Evolutionary conservation across 768 basidiomycete genomes (phyloP).

Genomic region (Pisolithus sp.): DNA sequence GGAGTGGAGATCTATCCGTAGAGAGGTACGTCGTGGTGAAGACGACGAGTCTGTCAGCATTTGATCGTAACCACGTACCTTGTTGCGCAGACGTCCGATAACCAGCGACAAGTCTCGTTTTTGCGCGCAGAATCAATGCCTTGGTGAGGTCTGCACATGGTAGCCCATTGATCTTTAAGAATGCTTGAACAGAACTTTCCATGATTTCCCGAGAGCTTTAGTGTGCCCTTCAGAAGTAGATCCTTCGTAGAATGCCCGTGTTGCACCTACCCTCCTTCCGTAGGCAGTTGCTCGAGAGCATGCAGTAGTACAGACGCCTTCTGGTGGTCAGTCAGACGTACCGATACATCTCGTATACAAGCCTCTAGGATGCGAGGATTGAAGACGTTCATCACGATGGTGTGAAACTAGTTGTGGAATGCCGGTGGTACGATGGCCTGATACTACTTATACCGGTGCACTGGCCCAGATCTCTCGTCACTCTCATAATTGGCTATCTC

Average conservation of each 20-base stretch:
- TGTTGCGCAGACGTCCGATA: conserved; percentile 58
- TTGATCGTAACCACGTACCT: conserved; percentile 32
- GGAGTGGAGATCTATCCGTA: conserved; percentile 52
- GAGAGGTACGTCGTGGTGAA: not conserved
- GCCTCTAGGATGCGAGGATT: conserved; percentile 75
- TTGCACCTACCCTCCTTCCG: conserved; percentile 47
- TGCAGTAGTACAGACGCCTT: conserved; percentile 69
- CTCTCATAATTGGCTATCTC: not conserved
- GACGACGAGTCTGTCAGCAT: not conserved
- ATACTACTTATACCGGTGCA: not conserved
- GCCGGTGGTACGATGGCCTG: not conserved
- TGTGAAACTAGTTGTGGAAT: not conserved
- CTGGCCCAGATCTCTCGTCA: not conserved
- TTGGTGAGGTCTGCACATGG: conserved; percentile 46
- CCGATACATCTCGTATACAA: conserved; percentile 61
- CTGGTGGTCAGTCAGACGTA: conserved; percentile 52
- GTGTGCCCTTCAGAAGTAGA: conserved; percentile 1
- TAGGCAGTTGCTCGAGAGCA: conserved; percentile 76
- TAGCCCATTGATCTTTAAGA: conserved; percentile 51
- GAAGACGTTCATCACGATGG: conserved; percentile 50
- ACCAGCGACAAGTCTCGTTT: conserved; percentile 55
- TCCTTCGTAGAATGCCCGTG: not conserved
- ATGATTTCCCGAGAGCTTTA: conserved; percentile 50
- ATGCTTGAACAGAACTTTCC: conserved; percentile 72
- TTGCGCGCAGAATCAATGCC: conserved; percentile 62